A percentile compares a stretch with the other conserved stretches of the same genome.
phyloP scores from a whole-genome alignment of 176 grass and related monocot genomes.

The Lolium rigidum region DNA sequence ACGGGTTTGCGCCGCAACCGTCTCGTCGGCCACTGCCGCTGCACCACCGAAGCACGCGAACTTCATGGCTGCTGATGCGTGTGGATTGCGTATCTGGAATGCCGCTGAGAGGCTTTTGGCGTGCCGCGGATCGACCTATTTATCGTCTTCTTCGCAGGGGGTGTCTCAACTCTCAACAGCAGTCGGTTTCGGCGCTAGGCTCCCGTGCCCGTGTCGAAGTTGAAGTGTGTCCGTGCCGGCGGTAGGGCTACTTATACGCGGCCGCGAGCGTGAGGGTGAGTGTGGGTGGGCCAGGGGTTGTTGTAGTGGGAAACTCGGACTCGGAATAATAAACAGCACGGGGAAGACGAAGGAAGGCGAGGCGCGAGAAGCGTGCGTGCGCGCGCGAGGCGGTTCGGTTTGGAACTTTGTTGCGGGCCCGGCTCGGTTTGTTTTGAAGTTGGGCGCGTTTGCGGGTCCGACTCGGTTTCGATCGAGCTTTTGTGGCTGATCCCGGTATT shows the following conservation, averaged over 20 bases:
- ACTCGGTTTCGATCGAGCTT: not conserved
- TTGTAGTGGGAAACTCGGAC: not conserved
- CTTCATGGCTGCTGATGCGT: constrained; percentile 7
- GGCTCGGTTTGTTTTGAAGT: not conserved
- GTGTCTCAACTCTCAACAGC: not conserved
- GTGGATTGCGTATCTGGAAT: not conserved
- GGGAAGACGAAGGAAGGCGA: not conserved
- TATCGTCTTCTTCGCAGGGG: not conserved
- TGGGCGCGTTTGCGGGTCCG: not conserved
- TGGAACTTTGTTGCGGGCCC: not conserved
- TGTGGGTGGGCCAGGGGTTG: not conserved
- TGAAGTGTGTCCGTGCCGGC: not conserved
- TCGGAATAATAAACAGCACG: not conserved
- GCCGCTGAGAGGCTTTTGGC: not conserved
- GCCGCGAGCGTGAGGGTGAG: not conserved
- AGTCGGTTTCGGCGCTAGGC: not conserved
- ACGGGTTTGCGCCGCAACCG: not conserved
- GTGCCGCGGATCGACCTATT: not conserved
- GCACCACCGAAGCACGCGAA: constrained; percentile 43
- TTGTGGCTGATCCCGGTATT: not conserved
- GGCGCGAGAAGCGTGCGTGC: not conserved
- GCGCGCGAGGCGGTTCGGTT: not conserved
- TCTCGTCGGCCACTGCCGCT: constrained; percentile 26
- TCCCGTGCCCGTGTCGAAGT: not conserved
- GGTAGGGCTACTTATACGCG: not conserved